phyloP scores from a whole-genome alignment of 1,139 yeast species.

The Lodderomyces oxycetoniae region DNA sequence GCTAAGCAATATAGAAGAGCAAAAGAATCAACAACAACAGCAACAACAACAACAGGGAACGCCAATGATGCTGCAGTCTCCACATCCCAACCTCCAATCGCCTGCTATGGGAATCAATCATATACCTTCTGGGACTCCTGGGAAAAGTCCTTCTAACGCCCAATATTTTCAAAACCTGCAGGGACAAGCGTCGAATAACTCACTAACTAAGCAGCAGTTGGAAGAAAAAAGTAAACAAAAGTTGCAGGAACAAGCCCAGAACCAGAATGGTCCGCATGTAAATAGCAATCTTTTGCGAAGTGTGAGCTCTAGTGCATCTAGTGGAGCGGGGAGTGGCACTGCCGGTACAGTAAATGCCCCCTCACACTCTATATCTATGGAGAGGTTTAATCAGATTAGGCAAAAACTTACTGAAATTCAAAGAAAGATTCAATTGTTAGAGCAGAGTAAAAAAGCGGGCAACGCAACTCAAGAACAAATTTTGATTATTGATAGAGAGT shows the following conservation, averaged over 20 bases:
- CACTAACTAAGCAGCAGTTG: conserved; percentile 9
- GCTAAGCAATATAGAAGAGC: background rate
- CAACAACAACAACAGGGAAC: conserved; percentile 8
- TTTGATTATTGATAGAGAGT: conserved; percentile 33
- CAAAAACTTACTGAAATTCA: conserved; percentile 41
- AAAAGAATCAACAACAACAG: too few relatives aligned
- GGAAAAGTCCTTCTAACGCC: background rate
- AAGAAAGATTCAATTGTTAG: conserved; percentile 32
- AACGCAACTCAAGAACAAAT: conserved; percentile 23
- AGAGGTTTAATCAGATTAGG: conserved; percentile 39
- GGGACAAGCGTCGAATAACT: background rate
- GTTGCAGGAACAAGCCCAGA: conserved; percentile 4
- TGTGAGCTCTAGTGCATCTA: conserved; percentile 8
- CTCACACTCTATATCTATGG: conserved; percentile 31
- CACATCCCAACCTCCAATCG: conserved; percentile 10
- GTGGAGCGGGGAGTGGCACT: conserved; percentile 11
- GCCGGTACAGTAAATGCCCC: conserved; percentile 6
- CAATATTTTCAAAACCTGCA: background rate
- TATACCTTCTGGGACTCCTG: conserved; percentile 10
- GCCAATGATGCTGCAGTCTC: conserved; percentile 12
- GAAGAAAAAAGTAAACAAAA: conserved; percentile 5
- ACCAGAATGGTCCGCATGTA: conserved; percentile 3
- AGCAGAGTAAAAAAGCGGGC: conserved; percentile 26
- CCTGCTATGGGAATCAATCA: conserved; percentile 10
- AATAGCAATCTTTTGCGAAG: conserved; percentile 7